phyloP scores from a whole-genome alignment of 2,329 filamentous ascomycete genomes.

The Nigrospora osmanthi region DNA sequence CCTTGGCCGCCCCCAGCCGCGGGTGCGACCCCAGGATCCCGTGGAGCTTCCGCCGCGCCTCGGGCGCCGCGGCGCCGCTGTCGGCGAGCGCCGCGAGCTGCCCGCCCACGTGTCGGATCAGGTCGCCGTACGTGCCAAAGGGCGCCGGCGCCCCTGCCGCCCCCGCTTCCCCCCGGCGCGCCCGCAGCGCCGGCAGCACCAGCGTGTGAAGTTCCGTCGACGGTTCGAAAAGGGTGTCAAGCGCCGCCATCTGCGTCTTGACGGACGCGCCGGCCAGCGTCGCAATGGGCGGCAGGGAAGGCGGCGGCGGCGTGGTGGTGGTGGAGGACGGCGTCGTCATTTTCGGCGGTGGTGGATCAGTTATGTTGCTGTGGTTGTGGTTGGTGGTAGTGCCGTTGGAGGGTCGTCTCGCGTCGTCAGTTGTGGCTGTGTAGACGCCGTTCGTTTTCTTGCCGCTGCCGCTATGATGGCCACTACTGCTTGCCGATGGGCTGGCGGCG shows the following conservation, averaged over 20 bases:
- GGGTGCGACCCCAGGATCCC: conserved; percentile 76
- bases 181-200: conserved; percentile 57
- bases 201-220: conserved; percentile 66
- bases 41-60: conserved; percentile 52
- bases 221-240: conserved; percentile 82
- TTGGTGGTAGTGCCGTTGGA: too few relatives aligned
- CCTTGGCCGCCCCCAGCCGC: conserved; percentile 70
- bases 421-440: too few relatives aligned
- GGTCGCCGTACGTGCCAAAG: conserved; percentile 59
- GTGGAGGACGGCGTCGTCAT: too few relatives aligned
- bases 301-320: conserved; percentile 1
- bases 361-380: too few relatives aligned
- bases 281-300: conserved; percentile 48
- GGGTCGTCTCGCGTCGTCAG: too few relatives aligned
- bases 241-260: conserved; percentile 43
- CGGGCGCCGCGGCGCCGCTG: conserved; percentile 28
- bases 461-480: too few relatives aligned
- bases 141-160: conserved; percentile 68
- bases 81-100: conserved; percentile 55
- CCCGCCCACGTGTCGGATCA: conserved; percentile 59
- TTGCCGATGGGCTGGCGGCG: too few relatives aligned
- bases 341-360: too few relatives aligned
- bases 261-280: conserved; percentile 48
- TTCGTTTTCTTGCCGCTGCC: too few relatives aligned
- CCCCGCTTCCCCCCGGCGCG: conserved; percentile 39